Evolutionary conservation across 306 rosid genomes (phyloP).

Genomic region (Begonia fuchsioides): DNA sequence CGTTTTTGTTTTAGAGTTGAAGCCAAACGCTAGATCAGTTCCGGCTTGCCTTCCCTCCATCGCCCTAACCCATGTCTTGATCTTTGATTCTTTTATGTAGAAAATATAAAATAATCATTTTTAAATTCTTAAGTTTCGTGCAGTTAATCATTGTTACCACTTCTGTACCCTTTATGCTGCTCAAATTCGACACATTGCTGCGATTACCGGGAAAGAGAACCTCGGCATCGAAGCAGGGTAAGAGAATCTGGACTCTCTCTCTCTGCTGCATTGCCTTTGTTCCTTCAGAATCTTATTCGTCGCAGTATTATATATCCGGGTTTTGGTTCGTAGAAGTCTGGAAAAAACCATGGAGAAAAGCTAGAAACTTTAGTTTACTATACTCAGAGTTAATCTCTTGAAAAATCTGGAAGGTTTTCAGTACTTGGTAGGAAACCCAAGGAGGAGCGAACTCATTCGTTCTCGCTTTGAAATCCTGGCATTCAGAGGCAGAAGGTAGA

Average conservation of each 20-base stretch:
- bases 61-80: too few relatives aligned
- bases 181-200: conserved; percentile 75
- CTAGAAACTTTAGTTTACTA: conserved; percentile 6
- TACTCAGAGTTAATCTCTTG: conserved; percentile 8
- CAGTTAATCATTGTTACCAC: neutral
- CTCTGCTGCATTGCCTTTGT: conserved; percentile 75
- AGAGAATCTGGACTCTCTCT: conserved; percentile 15
- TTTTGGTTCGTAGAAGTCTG: conserved; percentile 12
- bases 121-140: too few relatives aligned
- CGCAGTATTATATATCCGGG: conserved; percentile 21
- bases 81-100: too few relatives aligned
- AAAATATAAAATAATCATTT: too few relatives aligned
- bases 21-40: conserved; percentile 30
- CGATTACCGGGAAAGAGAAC: conserved; percentile 76
- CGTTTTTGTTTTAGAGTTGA: conserved; percentile 13
- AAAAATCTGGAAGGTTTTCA: conserved; percentile 5
- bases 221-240: conserved; percentile 46
- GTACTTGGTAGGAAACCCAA: conserved; percentile 9
- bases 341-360: neutral
- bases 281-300: conserved; percentile 75
- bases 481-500: conserved; percentile 13
- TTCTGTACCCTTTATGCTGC: conserved; percentile 57
- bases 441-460: neutral
- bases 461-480: conserved; percentile 9
- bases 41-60: too few relatives aligned